Percentiles rank a stretch among this genome's conserved stretches.
phyloP scores from a whole-genome alignment of 768 basidiomycete genomes.

The Pleurotus ostreatus region DNA sequence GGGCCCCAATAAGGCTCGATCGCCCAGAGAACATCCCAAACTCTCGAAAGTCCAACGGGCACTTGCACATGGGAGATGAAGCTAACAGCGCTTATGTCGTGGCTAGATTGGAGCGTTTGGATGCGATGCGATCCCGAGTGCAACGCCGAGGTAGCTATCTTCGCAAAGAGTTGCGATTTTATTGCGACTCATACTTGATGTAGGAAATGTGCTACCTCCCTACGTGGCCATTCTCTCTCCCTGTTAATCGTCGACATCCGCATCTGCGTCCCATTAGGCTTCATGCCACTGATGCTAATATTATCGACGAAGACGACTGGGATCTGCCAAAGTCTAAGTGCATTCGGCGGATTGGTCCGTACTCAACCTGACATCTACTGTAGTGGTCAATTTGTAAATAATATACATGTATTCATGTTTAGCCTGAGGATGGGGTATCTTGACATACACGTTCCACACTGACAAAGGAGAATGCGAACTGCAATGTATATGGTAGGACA shows the following conservation, averaged over 20 bases:
- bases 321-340: conserved; percentile 1
- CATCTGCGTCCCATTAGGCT: not conserved
- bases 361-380: not conserved
- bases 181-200: not conserved
- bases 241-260: not conserved
- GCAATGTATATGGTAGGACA: too few species aligned
- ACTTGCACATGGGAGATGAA: not conserved
- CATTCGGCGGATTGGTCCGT: conserved; percentile 1
- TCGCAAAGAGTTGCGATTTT: too few species aligned
- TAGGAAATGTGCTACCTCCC: conserved; percentile 4
- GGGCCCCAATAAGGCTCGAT: conserved; percentile 16
- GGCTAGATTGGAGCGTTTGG: conserved; percentile 4
- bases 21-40: not conserved
- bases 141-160: not conserved
- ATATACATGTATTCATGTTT: too few species aligned
- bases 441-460: too few species aligned
- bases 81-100: not conserved
- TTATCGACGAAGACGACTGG: not conserved
- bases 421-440: too few species aligned
- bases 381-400: not conserved
- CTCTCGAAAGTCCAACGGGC: not conserved
- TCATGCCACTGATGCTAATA: not conserved
- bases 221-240: not conserved
- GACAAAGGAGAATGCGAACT: too few species aligned
- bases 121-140: not conserved